These are phyloP conservation scores for Penicillium mononematosum DNA, from an alignment of 495 filamentous ascomycete genomes.

Conservation along the genomic window DNA sequence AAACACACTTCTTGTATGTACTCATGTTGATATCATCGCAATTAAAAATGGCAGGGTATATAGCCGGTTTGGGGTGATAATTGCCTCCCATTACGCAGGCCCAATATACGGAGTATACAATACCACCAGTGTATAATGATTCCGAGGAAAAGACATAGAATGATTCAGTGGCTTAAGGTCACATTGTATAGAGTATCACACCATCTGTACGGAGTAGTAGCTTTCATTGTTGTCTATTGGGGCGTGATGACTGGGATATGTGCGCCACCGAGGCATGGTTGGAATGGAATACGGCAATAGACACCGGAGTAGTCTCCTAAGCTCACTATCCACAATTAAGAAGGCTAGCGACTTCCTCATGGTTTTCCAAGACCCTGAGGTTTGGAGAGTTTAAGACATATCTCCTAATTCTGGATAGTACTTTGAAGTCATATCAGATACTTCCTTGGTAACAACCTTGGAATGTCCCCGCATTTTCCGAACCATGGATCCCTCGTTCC, in stretches of 20 bases:
- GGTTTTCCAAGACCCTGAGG: neutral
- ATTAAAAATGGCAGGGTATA: slow-evolving; percentile 5
- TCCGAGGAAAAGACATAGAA: neutral
- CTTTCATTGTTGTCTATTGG: neutral
- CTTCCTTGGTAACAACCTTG: neutral
- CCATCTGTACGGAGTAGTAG: too few relatives aligned
- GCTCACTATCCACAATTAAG: neutral
- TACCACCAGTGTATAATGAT: neutral
- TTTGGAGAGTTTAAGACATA: slow-evolving; percentile 13
- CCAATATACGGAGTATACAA: neutral
- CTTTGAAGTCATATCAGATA: neutral
- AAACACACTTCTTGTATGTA: neutral
- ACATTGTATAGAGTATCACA: neutral
- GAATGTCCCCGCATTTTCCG: slow-evolving; percentile 1
- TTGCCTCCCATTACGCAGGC: neutral
- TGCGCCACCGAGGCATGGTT: neutral
- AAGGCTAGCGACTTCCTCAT: neutral
- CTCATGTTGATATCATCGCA: slow-evolving; percentile 9
- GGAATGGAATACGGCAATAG: neutral
- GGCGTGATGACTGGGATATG: neutral
- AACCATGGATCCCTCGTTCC: too few relatives aligned
- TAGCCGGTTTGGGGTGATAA: slow-evolving; percentile 2
- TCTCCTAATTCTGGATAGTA: neutral
- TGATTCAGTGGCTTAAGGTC: slow-evolving; percentile 1
- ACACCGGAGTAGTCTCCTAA: neutral